phyloP scores from a whole-genome alignment of 2,329 filamentous ascomycete species.

The Penicillium sp. region DNA sequence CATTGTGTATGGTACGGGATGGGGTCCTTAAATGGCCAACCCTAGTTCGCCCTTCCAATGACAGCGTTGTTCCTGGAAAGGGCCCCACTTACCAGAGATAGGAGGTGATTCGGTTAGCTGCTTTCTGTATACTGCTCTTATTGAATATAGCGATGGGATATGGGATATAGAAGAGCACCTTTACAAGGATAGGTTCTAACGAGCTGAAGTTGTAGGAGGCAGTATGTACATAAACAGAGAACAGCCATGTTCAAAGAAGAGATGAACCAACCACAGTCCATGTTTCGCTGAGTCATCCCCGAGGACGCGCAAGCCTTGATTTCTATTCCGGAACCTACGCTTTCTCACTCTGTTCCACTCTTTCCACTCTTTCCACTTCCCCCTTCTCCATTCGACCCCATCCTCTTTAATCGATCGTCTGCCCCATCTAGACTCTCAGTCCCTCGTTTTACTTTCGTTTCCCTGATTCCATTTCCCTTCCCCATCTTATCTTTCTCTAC shows the following conservation, averaged over 20 bases:
- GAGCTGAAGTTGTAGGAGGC: too few relatives aligned
- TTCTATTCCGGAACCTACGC: conserved; percentile 14
- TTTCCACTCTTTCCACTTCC: too few relatives aligned
- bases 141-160: neutral
- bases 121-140: neutral
- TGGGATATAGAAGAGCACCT: neutral
- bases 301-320: conserved; percentile 32
- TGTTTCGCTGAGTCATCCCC: conserved; percentile 26
- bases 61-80: neutral
- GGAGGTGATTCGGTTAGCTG: neutral
- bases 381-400: conserved; percentile 17
- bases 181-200: neutral
- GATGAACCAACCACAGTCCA: conserved; percentile 2
- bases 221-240: conserved; percentile 1
- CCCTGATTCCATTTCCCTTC: neutral
- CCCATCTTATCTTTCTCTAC: neutral
- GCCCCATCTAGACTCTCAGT: conserved; percentile 8
- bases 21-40: neutral
- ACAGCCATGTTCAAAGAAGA: conserved; percentile 10
- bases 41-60: neutral
- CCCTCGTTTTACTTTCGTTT: neutral
- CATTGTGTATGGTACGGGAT: neutral
- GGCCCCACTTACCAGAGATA: neutral
- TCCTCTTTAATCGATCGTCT: conserved; percentile 3
- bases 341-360: conserved; percentile 10